Evolutionary conservation across 2,329 filamentous ascomycete genomes (phyloP).

Genomic region (Neofusicoccum sp.): DNA sequence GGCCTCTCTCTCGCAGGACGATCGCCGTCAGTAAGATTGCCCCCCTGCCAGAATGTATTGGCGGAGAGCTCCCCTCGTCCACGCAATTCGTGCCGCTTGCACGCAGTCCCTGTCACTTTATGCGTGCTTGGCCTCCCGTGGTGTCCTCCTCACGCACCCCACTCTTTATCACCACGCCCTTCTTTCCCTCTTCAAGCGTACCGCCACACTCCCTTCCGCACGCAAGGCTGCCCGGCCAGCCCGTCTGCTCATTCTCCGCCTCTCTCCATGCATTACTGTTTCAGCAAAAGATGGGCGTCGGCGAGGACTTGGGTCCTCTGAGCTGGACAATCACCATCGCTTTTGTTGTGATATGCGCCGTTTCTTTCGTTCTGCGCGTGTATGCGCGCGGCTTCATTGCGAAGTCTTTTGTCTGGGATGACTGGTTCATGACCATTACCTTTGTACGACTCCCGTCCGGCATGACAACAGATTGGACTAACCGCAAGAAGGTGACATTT

Average conservation of each 20-base stretch:
- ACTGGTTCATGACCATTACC: slow-evolving; percentile 5
- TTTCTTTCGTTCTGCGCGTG: background rate
- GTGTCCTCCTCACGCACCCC: background rate
- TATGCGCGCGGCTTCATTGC: background rate
- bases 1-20: background rate
- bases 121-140: background rate
- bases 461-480: background rate
- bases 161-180: background rate
- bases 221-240: no score
- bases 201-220: background rate
- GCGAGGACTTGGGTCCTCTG: slow-evolving; percentile 1
- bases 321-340: background rate
- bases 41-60: background rate
- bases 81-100: background rate
- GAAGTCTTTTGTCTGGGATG: slow-evolving; percentile 8
- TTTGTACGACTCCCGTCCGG: background rate
- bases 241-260: background rate
- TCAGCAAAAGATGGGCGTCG: background rate
- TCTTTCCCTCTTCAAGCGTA: background rate
- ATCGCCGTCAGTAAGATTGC: background rate
- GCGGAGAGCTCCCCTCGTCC: background rate
- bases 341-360: background rate
- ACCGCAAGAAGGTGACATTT: no score
- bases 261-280: background rate
- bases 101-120: background rate